phyloP scores from a whole-genome alignment of 208 protist genomes.

The Leishmania major region DNA sequence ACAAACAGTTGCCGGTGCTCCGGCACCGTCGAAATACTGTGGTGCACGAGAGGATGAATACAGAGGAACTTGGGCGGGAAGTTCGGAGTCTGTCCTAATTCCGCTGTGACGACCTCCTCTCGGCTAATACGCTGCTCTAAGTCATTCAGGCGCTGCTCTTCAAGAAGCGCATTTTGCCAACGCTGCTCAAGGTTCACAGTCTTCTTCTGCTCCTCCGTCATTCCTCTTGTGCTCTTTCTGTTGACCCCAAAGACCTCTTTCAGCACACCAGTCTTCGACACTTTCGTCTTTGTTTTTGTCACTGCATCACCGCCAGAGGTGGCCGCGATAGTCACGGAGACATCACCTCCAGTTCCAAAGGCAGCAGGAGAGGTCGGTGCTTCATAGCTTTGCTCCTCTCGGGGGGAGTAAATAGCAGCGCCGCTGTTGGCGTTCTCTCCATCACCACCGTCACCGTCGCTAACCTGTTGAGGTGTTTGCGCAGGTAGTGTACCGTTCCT shows the following conservation, averaged over 20 bases:
- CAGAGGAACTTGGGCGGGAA: conserved; percentile 79
- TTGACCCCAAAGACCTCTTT: conserved; percentile 49
- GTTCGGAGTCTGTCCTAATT: conserved; percentile 43
- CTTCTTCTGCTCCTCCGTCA: conserved; percentile 50
- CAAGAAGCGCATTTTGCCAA: conserved; percentile 67
- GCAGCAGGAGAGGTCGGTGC: conserved; percentile 22
- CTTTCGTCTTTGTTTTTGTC: conserved; percentile 9
- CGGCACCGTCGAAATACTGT: conserved; percentile 54
- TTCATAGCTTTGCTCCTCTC: conserved; percentile 14
- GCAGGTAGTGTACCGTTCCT: background rate
- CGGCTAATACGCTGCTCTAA: conserved; percentile 38
- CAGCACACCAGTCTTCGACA: conserved; percentile 29
- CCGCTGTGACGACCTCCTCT: conserved; percentile 22
- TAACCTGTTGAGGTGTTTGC: background rate
- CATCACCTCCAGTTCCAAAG: conserved; percentile 23
- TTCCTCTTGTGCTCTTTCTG: conserved; percentile 51
- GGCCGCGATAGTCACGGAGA: background rate
- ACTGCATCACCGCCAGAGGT: background rate
- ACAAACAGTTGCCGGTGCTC: conserved; percentile 48
- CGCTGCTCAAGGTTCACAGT: conserved; percentile 47
- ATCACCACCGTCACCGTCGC: conserved; percentile 3
- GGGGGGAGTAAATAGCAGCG: conserved; percentile 27
- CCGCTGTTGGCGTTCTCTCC: conserved; percentile 2
- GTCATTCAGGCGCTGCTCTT: conserved; percentile 67
- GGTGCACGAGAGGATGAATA: conserved; percentile 70